phyloP scores from a whole-genome alignment of 2,329 filamentous ascomycete genomes.

The Calonectria naviculata region DNA sequence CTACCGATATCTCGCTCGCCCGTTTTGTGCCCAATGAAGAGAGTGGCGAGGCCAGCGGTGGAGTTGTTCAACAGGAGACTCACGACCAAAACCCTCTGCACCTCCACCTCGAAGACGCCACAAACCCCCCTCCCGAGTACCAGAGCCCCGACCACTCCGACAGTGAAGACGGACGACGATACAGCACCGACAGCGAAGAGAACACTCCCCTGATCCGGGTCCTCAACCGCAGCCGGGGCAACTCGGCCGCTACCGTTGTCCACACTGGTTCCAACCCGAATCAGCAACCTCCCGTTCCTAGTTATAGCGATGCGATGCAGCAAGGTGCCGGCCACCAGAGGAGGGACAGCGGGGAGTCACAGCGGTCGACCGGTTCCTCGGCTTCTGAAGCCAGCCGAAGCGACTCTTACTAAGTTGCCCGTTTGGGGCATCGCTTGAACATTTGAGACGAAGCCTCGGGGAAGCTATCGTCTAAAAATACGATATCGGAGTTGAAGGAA shows the following conservation, averaged over 20 bases:
- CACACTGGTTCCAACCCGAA: constrained; percentile 36
- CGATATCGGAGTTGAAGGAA: constrained; percentile 37
- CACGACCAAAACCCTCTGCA: constrained; percentile 52
- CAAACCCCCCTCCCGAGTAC: constrained; percentile 77
- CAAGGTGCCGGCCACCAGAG: constrained; percentile 54
- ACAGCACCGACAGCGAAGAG: constrained; percentile 70
- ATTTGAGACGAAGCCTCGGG: constrained; percentile 14
- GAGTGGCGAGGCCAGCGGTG: constrained; percentile 69
- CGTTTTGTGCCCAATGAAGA: constrained; percentile 80
- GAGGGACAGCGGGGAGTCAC: constrained; percentile 36
- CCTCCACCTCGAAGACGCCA: constrained; percentile 62
- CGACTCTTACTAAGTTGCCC: neutral
- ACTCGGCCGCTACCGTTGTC: constrained; percentile 56
- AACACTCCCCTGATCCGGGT: constrained; percentile 63
- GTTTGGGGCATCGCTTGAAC: constrained; percentile 18
- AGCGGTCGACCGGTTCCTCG: constrained; percentile 25
- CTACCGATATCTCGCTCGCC: constrained; percentile 95
- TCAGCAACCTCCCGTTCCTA: constrained; percentile 77
- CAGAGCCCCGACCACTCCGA: constrained; percentile 73
- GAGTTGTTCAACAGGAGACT: constrained; percentile 36
- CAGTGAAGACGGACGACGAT: constrained; percentile 66
- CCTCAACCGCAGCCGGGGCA: constrained; percentile 62
- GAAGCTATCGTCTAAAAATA: constrained; percentile 20
- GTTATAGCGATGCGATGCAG: constrained; percentile 80
- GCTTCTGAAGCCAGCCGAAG: constrained; percentile 6